phyloP scores from a whole-genome alignment of 1,139 yeast species.

The Geotrichum siamense region DNA sequence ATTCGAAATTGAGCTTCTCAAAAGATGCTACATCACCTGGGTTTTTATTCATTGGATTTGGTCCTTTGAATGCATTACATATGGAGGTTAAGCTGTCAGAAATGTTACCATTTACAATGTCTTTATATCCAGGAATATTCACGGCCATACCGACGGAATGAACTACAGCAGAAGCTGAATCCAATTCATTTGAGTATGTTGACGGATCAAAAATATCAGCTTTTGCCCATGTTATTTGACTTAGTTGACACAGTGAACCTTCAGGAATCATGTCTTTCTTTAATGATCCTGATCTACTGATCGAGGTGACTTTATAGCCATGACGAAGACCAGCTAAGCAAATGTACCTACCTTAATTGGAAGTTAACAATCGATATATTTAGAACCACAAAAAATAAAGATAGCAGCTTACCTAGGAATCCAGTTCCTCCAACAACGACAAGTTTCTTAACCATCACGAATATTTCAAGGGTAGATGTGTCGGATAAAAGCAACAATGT shows the following conservation, averaged over 20 bases:
- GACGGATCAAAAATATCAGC: slow-evolving; percentile 64
- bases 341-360: slow-evolving; percentile 10
- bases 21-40: slow-evolving; percentile 32
- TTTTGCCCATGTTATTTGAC: slow-evolving; percentile 56
- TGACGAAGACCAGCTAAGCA: slow-evolving; percentile 13
- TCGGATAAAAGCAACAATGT: no score
- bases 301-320: slow-evolving; percentile 10
- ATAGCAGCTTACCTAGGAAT: slow-evolving; percentile 44
- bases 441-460: slow-evolving; percentile 28
- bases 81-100: not conserved
- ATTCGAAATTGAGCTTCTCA: slow-evolving; percentile 58
- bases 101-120: slow-evolving; percentile 25
- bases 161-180: slow-evolving; percentile 59
- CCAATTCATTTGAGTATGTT: slow-evolving; percentile 45
- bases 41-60: slow-evolving; percentile 12
- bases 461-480: not conserved
- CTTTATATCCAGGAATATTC: slow-evolving; percentile 62
- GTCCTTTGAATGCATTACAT: not conserved
- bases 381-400: not conserved
- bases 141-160: slow-evolving; percentile 73
- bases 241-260: slow-evolving; percentile 40
- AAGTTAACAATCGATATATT: no score
- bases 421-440: slow-evolving; percentile 87
- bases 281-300: slow-evolving; percentile 16
- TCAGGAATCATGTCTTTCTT: slow-evolving; percentile 21